Conservation (phyloP, 306 rosid genomes). For the Quercus wislizeni region DNA sequence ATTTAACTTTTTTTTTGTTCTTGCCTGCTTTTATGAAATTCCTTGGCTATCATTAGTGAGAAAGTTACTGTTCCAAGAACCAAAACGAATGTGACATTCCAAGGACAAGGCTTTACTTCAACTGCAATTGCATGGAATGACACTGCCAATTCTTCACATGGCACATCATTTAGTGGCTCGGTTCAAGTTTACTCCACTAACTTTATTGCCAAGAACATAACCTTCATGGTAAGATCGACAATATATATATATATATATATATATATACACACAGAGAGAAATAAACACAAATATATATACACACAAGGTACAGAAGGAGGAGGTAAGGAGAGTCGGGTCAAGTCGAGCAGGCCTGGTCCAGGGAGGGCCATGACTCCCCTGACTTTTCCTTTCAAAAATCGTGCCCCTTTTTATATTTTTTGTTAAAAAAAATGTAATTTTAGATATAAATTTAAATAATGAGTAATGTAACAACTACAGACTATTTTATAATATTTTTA, state of each 20-base stretch:
- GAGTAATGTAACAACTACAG: no score
- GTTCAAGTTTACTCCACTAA: constrained; percentile 81
- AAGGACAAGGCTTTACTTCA: constrained; percentile 78
- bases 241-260: background rate
- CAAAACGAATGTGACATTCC: constrained; percentile 73
- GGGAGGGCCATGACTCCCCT: no score
- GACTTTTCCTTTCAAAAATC: no score
- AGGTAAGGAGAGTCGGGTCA: no score
- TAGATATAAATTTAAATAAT: no score
- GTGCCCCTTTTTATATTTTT: no score
- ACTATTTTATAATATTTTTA: no score
- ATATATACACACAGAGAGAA: background rate
- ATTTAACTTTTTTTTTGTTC: background rate
- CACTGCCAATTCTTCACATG: constrained; percentile 75
- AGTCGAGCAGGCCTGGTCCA: no score
- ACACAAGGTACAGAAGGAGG: no score
- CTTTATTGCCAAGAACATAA: constrained; percentile 85
- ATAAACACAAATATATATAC: no score
- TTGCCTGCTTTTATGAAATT: background rate
- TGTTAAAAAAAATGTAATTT: no score
- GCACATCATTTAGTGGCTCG: constrained; percentile 79
- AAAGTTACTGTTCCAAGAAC: constrained; percentile 57
- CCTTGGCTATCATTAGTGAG: constrained; percentile 44
- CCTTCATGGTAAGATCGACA: constrained; percentile 67
- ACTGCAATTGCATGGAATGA: constrained; percentile 81